These are phyloP conservation scores for Ceratobasidium sp. DNA, from an alignment of 1,284 basidiomycete species.

Conservation along the genomic window DNA sequence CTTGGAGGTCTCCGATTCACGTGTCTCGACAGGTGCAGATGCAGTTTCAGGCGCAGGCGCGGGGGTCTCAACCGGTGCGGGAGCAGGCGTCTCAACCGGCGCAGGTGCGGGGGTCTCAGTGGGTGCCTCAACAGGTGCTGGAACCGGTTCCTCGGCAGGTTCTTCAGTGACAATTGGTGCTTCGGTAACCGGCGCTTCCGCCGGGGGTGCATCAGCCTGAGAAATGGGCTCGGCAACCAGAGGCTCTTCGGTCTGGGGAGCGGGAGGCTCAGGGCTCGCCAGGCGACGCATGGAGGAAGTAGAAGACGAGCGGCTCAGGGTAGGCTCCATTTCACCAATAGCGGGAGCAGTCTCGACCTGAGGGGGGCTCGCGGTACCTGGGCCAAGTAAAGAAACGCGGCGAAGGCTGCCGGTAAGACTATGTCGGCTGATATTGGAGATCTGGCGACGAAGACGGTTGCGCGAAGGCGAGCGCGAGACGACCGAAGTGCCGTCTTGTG, in stretches of 20 bases:
- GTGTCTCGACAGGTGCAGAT: not conserved
- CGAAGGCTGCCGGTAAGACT: constrained; percentile 32
- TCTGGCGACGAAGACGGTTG: constrained; percentile 34
- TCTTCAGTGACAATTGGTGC: constrained; percentile 5
- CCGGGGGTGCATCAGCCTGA: too few relatives aligned
- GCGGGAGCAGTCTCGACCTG: constrained; percentile 24
- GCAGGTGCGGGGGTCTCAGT: not conserved
- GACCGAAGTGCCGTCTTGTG: constrained; percentile 29
- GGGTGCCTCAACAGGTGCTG: not conserved
- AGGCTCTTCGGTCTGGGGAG: constrained; percentile 5
- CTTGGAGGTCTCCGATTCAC: constrained; percentile 4
- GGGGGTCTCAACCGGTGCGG: not conserved
- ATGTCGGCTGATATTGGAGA: constrained; percentile 32
- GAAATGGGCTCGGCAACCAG: constrained; percentile 2
- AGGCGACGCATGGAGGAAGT: constrained; percentile 4
- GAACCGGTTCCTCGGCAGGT: constrained; percentile 5
- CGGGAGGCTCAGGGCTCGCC: constrained; percentile 33
- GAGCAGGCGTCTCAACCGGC: not conserved
- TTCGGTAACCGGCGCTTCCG: constrained; percentile 3
- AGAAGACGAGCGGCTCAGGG: constrained; percentile 20
- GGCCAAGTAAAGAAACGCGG: constrained; percentile 27
- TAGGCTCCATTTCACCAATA: constrained; percentile 21
- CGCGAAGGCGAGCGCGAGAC: constrained; percentile 33
- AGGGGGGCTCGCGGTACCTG: not conserved
- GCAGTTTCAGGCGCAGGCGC: not conserved